Conservation (phyloP, 805 yeast species). For the Zygoascus bituminiphila region DNA sequence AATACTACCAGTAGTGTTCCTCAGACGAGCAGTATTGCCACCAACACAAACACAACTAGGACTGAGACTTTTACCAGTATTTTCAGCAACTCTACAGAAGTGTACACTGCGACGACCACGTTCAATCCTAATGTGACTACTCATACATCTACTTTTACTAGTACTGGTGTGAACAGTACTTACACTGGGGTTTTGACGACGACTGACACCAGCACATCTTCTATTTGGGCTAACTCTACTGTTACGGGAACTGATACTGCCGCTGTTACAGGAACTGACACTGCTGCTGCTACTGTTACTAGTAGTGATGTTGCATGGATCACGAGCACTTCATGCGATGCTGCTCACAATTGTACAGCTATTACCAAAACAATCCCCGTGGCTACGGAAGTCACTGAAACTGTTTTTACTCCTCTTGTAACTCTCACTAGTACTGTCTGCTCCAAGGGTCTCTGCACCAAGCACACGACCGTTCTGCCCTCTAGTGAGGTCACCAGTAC, state of each 20-base stretch:
- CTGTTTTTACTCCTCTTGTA: neutral
- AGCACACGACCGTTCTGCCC: constrained; percentile 2
- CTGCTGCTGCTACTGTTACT: neutral
- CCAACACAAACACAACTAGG: neutral
- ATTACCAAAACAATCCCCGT: constrained; percentile 1
- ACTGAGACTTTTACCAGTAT: neutral
- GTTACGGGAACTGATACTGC: neutral
- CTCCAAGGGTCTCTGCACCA: constrained; percentile 6
- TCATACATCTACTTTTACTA: neutral
- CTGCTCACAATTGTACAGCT: neutral
- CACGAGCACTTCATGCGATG: neutral
- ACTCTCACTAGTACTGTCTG: constrained; percentile 8
- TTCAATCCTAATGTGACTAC: neutral
- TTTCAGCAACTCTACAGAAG: neutral
- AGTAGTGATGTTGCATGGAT: neutral
- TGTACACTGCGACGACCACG: neutral
- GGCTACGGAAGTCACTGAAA: constrained; percentile 2
- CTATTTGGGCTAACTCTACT: neutral
- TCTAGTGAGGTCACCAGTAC: constrained; percentile 5
- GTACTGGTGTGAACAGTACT: neutral
- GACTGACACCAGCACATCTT: neutral
- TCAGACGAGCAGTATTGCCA: neutral
- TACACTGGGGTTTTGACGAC: neutral
- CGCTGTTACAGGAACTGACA: neutral
- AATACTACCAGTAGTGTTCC: neutral